phyloP scores from a whole-genome alignment of 2,329 filamentous ascomycete genomes.

The Ophiostoma pallidulum region DNA sequence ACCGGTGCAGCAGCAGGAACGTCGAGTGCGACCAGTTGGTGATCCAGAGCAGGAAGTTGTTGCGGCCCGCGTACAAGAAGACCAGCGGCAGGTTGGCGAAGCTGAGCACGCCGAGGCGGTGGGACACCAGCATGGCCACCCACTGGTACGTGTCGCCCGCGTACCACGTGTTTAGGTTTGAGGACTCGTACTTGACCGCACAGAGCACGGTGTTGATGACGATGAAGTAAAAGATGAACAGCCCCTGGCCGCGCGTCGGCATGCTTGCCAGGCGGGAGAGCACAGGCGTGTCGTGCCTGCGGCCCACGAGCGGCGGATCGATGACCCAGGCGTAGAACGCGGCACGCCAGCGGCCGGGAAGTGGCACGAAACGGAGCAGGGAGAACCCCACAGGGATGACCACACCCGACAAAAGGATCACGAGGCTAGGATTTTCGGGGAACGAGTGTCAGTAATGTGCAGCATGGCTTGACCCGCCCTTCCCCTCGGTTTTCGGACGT shows the following conservation, averaged over 20 bases:
- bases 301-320: too few species aligned
- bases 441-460: too few species aligned
- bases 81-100: slow-evolving; percentile 22
- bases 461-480: too few species aligned
- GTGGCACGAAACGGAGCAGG: too few species aligned
- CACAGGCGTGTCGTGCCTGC: too few species aligned
- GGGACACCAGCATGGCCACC: slow-evolving; percentile 1
- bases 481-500: too few species aligned
- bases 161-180: neutral
- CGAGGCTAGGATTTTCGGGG: too few species aligned
- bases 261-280: neutral
- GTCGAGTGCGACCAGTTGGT: slow-evolving; percentile 42
- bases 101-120: slow-evolving; percentile 10
- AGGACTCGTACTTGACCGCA: too few species aligned
- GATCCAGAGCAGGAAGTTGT: slow-evolving; percentile 38
- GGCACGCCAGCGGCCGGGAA: too few species aligned
- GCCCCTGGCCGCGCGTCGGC: slow-evolving; percentile 20
- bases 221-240: slow-evolving; percentile 14
- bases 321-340: too few species aligned
- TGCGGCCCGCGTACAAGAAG: slow-evolving; percentile 36
- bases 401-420: too few species aligned
- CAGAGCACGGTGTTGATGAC: slow-evolving; percentile 10
- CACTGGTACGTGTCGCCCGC: neutral
- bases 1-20: slow-evolving; percentile 39
- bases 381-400: too few species aligned